Evolutionary conservation across 2,329 filamentous ascomycete genomes (phyloP).

Genomic region (Aspergillus hortae): DNA sequence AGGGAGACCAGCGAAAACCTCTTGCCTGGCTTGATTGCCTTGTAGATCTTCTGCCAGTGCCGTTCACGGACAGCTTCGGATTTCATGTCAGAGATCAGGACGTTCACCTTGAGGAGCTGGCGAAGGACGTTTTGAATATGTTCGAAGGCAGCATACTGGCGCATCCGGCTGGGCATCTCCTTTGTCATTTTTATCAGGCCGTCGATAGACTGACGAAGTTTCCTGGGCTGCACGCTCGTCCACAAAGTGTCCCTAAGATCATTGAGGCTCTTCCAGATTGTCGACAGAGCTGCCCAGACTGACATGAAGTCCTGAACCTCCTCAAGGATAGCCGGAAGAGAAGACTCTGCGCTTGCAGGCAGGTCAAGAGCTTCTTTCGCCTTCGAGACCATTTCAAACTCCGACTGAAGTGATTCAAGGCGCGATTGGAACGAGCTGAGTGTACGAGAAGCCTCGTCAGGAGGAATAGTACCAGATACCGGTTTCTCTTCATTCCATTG

Average conservation of each 20-base stretch:
- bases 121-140: slow-evolving; percentile 91
- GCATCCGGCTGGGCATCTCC: slow-evolving; percentile 98
- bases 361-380: slow-evolving; percentile 96
- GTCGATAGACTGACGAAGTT: slow-evolving; percentile 84
- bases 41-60: slow-evolving; percentile 98
- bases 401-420: slow-evolving; percentile 78
- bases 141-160: slow-evolving; percentile 99
- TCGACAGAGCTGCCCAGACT: slow-evolving; percentile 92
- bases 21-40: slow-evolving; percentile 86
- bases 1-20: slow-evolving; percentile 91
- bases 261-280: slow-evolving; percentile 94
- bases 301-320: slow-evolving; percentile 99
- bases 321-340: slow-evolving; percentile 81
- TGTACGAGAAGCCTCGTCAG: slow-evolving; percentile 80
- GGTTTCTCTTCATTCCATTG: slow-evolving; percentile 98
- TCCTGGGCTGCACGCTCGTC: slow-evolving; percentile 93
- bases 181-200: slow-evolving; percentile 96
- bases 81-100: slow-evolving; percentile 82
- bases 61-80: slow-evolving; percentile 94
- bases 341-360: slow-evolving; percentile 72
- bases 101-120: slow-evolving; percentile 85
- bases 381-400: slow-evolving; percentile 89
- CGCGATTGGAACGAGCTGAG: slow-evolving; percentile 78
- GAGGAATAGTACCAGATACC: slow-evolving; percentile 88
- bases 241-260: slow-evolving; percentile 89